Percentiles rank a stretch among this genome's conserved stretches.
Evolutionary conservation across 2,329 filamentous ascomycete genomes (phyloP).

Genomic region (Ophiostoma ips): DNA sequence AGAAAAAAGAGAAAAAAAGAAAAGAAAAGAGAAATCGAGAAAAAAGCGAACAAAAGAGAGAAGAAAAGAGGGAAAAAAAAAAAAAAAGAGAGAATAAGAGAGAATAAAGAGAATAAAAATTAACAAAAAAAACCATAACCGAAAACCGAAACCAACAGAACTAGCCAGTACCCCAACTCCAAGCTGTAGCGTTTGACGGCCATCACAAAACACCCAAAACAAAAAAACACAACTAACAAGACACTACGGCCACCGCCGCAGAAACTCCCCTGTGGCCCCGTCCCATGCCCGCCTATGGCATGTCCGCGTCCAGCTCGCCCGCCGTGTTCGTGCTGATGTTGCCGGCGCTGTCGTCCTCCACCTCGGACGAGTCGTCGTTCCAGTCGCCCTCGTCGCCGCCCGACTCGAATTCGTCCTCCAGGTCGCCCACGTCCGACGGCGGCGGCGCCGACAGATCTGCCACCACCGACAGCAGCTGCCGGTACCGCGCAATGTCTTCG

Average conservation of each 20-base stretch:
- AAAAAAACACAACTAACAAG: too few species aligned
- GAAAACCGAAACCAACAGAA: too few species aligned
- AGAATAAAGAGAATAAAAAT: too few species aligned
- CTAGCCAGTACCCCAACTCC: neutral
- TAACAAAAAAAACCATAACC: too few species aligned
- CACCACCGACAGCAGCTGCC: neutral
- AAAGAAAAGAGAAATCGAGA: neutral
- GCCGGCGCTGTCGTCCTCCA: neutral
- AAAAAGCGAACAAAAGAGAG: neutral
- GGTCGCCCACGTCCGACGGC: neutral
- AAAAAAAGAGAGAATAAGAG: too few species aligned
- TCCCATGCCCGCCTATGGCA: too few species aligned
- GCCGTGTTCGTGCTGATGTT: neutral
- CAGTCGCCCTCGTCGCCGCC: neutral
- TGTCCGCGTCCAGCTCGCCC: neutral
- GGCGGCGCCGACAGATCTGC: neutral
- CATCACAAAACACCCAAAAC: too few species aligned
- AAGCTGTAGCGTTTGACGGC: too few species aligned
- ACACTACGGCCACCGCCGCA: too few species aligned
- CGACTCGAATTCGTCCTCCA: neutral
- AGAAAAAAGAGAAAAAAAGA: neutral
- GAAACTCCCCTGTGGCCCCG: too few species aligned
- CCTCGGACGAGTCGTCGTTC: neutral
- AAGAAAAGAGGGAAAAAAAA: neutral
- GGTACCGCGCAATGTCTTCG: constrained; percentile 11